Evolutionary conservation across 495 filamentous ascomycete species (phyloP).

Genomic region (Viridothelium virens): DNA sequence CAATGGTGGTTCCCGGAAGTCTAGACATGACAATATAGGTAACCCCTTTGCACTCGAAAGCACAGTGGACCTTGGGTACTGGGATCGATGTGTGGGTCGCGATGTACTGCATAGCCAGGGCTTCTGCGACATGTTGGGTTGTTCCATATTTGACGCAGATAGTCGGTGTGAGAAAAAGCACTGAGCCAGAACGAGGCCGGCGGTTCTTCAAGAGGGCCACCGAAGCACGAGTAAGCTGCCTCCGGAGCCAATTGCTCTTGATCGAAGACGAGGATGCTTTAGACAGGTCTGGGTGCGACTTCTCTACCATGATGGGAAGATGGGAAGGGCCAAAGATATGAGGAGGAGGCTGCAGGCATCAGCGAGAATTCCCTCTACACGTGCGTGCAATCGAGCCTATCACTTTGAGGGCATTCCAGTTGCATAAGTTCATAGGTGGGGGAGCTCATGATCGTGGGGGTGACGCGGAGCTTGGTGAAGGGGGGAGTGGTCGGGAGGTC

Average conservation of each 20-base stretch:
- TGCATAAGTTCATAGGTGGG: conserved; percentile 11
- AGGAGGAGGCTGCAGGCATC: not conserved
- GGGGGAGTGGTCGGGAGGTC: not conserved
- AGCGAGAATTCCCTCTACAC: not conserved
- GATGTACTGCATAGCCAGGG: conserved; percentile 40
- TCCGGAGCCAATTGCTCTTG: conserved; percentile 10
- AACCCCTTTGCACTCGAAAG: conserved; percentile 38
- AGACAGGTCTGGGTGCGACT: not conserved
- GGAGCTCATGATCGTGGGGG: conserved; percentile 12
- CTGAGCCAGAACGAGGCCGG: conserved; percentile 2
- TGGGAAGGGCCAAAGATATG: not conserved
- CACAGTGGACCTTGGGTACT: conserved; percentile 44
- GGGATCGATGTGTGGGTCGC: conserved; percentile 44
- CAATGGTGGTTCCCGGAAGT: conserved; percentile 38
- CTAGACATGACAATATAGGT: conserved; percentile 49
- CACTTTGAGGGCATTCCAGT: conserved; percentile 2
- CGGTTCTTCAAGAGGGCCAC: conserved; percentile 3
- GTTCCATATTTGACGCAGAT: conserved; percentile 8
- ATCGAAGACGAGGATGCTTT: not conserved
- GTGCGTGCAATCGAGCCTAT: not conserved
- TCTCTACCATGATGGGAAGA: conserved; percentile 4
- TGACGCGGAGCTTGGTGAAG: not conserved
- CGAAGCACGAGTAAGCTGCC: conserved; percentile 5
- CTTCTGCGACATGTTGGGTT: conserved; percentile 14
- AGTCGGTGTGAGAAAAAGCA: not conserved